Conservation (phyloP, 441 rosid species). For the Erodium trifolium region DNA sequence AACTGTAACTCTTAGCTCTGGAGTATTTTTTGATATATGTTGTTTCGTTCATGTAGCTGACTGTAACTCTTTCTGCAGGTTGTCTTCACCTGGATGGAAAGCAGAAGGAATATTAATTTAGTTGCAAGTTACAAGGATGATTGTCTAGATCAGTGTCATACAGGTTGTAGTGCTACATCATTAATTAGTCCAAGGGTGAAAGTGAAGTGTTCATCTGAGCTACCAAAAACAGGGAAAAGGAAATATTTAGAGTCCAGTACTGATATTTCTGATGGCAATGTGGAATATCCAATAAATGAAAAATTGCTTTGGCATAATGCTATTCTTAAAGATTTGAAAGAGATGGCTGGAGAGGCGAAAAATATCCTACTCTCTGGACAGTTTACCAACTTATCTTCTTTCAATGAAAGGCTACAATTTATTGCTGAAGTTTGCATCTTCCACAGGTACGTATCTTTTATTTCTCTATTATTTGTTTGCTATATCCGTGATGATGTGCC, state of each 20-base stretch:
- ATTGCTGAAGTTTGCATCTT: conserved; percentile 75
- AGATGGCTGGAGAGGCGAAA: conserved; percentile 53
- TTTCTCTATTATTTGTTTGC: neutral
- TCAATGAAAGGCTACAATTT: conserved; percentile 61
- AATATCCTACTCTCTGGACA: conserved; percentile 51
- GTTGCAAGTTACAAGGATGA: conserved; percentile 16
- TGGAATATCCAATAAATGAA: conserved; percentile 54
- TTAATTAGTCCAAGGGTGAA: conserved; percentile 27
- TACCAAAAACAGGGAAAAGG: conserved; percentile 44
- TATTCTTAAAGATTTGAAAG: conserved; percentile 53
- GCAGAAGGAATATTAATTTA: conserved; percentile 33
- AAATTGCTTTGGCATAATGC: conserved; percentile 77
- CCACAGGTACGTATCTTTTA: conserved; percentile 41
- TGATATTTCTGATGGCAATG: conserved; percentile 27
- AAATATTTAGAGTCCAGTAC: conserved; percentile 37
- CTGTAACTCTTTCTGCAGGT: conserved; percentile 35
- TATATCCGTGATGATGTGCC: neutral
- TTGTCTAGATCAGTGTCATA: conserved; percentile 24
- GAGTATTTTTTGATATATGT: neutral
- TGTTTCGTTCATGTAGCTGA: neutral
- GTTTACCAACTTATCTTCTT: conserved; percentile 49
- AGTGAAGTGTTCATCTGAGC: conserved; percentile 34
- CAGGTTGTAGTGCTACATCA: conserved; percentile 22
- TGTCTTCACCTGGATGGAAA: conserved; percentile 53
- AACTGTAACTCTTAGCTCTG: conserved; percentile 9